These are phyloP conservation scores for Pseudocercospora cruenta DNA, from an alignment of 2,329 filamentous ascomycete genomes.

Conservation along the genomic window DNA sequence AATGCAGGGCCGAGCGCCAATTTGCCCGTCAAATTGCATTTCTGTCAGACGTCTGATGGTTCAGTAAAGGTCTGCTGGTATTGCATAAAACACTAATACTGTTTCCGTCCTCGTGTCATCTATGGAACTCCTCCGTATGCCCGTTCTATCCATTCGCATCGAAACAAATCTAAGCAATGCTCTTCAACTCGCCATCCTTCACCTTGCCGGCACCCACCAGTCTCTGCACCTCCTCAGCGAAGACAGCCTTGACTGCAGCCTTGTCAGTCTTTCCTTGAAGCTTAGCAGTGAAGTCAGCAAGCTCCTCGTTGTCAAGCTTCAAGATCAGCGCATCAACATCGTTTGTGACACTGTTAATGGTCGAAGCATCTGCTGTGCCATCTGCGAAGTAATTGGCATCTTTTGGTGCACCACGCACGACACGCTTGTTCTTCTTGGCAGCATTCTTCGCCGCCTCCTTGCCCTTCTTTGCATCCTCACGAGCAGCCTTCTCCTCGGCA, in stretches of 20 bases:
- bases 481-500: slow-evolving; percentile 80
- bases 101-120: neutral
- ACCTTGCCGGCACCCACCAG: slow-evolving; percentile 82
- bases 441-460: slow-evolving; percentile 99
- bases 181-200: slow-evolving; percentile 80
- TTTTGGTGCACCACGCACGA: slow-evolving; percentile 90
- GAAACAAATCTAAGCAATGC: slow-evolving; percentile 34
- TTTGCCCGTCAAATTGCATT: neutral
- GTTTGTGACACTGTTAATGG: slow-evolving; percentile 80
- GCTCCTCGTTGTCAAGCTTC: slow-evolving; percentile 89
- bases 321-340: slow-evolving; percentile 85
- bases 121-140: neutral
- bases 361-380: slow-evolving; percentile 70
- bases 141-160: neutral
- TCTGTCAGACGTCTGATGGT: neutral
- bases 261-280: slow-evolving; percentile 77
- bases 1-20: neutral
- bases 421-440: slow-evolving; percentile 99
- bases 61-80: neutral
- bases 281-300: slow-evolving; percentile 79
- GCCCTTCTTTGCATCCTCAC: slow-evolving; percentile 86
- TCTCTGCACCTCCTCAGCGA: slow-evolving; percentile 75
- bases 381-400: slow-evolving; percentile 92
- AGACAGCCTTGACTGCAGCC: slow-evolving; percentile 83
- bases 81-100: neutral